Base-by-base conservation (phyloP, 2,329 filamentous ascomycete genomes). In the Aspergillus sp. region DNA sequence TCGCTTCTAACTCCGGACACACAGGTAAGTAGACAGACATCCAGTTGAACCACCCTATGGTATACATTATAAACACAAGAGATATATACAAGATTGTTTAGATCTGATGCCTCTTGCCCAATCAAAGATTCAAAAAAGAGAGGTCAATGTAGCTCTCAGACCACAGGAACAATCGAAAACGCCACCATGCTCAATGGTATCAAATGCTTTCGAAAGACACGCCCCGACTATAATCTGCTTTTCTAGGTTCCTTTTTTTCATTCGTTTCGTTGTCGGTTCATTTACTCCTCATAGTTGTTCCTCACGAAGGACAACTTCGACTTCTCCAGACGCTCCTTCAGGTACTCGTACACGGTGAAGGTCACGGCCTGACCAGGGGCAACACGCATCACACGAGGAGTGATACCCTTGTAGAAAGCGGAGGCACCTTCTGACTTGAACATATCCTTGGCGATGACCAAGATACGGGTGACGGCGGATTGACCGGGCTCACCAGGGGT, bases 381-480 rank as follows among this genome's bases (percentile, higher is more conserved):
- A 45, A 98, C 93, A 62, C 93, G 82, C 89, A 97, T 97, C 57
- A 98, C 86, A 59, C 93, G 81, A 5, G 93, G 93, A 41, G 93
- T 98, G 70, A 98, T 98, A 60, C 93, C 93, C 79, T 97, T 97
- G 77, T 95, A 98, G 73, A 98, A 98, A 42, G 93, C 93, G 60
- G 88, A 83, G 57, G 91, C 76, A 33, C 93, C 93, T 72, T 98
- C 93, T 73, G 94, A 87, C 83, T 82, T 86, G 73, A 90, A 90
- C 87, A 91, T 93, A 54, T 90, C 85, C 47, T 71, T 77, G 44
- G 87, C 83, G 58, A 98, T 98, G 36, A 71, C 66, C 29, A 79
- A 75, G 58, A 98, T 96, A 50, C 93, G 77, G 48, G 80, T 78
- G 57, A 94, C 69, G 8, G 93, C 91, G 41, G 82, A 86, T 62